Conservation (phyloP, 1,139 yeast genomes). For the Kodamaea plutei region DNA sequence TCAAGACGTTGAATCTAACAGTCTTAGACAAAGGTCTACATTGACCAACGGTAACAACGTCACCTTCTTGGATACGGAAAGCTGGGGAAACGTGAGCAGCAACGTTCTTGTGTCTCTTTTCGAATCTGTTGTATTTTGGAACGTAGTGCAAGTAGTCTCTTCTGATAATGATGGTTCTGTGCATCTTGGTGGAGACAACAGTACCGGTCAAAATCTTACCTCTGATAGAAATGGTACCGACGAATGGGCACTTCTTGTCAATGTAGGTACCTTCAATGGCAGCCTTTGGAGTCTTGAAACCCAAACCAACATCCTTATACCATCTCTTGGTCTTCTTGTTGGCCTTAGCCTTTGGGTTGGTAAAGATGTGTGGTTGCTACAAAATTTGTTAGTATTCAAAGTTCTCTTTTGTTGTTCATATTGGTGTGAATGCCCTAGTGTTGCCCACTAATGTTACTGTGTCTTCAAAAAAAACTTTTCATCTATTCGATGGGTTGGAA, state of each 20-base stretch:
- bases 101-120: slow-evolving; percentile 99
- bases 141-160: slow-evolving; percentile 99
- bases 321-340: slow-evolving; percentile 99
- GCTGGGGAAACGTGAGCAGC: slow-evolving; percentile 99
- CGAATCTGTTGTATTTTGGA: slow-evolving; percentile 99
- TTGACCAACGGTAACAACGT: slow-evolving; percentile 98
- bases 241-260: slow-evolving; percentile 99
- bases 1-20: slow-evolving; percentile 98
- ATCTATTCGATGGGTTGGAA: too few species aligned
- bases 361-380: slow-evolving; percentile 99
- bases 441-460: too few species aligned
- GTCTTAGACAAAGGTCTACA: slow-evolving; percentile 99
- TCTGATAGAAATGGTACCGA: slow-evolving; percentile 95
- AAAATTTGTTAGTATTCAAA: slow-evolving; percentile 36
- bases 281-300: slow-evolving; percentile 99
- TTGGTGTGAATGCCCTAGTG: too few species aligned
- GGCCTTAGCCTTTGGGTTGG: slow-evolving; percentile 99
- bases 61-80: slow-evolving; percentile 99
- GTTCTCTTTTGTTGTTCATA: not conserved
- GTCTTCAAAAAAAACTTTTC: too few species aligned
- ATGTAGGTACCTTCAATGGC: slow-evolving; percentile 99
- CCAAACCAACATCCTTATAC: slow-evolving; percentile 99
- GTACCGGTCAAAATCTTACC: slow-evolving; percentile 99
- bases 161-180: slow-evolving; percentile 99
- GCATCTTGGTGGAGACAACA: slow-evolving; percentile 99